Conservation (phyloP, 192 early-diverging fungal genomes). For the Endogone sp. region DNA sequence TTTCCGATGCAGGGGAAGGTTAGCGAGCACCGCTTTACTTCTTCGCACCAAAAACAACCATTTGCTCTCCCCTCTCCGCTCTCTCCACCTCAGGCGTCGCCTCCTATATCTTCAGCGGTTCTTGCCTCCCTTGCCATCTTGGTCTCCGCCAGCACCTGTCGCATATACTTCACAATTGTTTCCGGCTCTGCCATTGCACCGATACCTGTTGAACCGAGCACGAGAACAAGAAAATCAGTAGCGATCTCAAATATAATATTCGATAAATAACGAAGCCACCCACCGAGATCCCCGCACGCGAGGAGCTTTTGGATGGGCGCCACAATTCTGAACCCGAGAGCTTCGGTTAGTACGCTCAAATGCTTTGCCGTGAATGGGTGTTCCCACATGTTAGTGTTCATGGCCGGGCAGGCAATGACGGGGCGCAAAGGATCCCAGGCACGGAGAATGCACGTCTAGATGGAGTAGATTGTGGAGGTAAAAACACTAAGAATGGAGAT, state of each 20-base stretch:
- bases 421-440: slow-evolving; percentile 83
- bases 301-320: slow-evolving; percentile 79
- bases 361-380: slow-evolving; percentile 85
- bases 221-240: too few species aligned
- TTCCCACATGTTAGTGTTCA: slow-evolving; percentile 97
- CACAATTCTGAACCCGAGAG: slow-evolving; percentile 63
- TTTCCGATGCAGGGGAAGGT: too few species aligned
- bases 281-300: slow-evolving; percentile 87
- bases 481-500: neutral
- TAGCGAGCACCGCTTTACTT: too few species aligned
- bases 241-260: too few species aligned
- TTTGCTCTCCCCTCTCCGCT: too few species aligned
- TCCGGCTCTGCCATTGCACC: neutral
- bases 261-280: neutral
- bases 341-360: slow-evolving; percentile 43
- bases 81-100: neutral
- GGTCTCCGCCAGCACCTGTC: neutral
- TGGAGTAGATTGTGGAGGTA: neutral
- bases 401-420: slow-evolving; percentile 86
- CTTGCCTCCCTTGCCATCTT: neutral
- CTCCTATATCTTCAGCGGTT: neutral
- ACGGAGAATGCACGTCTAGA: slow-evolving; percentile 79
- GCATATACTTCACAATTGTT: neutral
- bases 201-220: neutral
- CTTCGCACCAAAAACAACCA: too few species aligned